phyloP scores from a whole-genome alignment of 352 stramenopile species.

The Phytophthora pluvialis region DNA sequence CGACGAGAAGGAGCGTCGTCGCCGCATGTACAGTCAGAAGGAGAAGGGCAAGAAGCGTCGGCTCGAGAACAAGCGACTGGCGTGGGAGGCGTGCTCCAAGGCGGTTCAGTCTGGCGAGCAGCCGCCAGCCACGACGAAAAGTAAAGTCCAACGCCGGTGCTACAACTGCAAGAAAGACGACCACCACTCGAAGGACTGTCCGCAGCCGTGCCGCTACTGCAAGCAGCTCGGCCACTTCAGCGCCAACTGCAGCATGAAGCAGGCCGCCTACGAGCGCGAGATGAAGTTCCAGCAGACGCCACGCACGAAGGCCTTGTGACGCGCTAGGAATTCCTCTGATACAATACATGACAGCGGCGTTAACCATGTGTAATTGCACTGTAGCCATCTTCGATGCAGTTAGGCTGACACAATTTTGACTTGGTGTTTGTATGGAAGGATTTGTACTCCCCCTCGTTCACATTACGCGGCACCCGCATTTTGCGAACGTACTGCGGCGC shows the following conservation, averaged over 20 bases:
- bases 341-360: not conserved
- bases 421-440: constrained; percentile 27
- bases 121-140: constrained; percentile 30
- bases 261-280: constrained; percentile 53
- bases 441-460: constrained; percentile 14
- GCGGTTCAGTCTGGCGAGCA: constrained; percentile 57
- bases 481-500: constrained; percentile 25
- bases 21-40: constrained; percentile 77
- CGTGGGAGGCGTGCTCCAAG: constrained; percentile 56
- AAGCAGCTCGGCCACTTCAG: constrained; percentile 79
- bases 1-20: constrained; percentile 81
- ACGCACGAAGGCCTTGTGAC: constrained; percentile 72
- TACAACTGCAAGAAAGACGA: constrained; percentile 88
- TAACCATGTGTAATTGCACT: not conserved
- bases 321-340: no score
- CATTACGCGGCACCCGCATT: constrained; percentile 13
- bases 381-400: constrained; percentile 12
- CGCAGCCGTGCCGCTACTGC: constrained; percentile 82
- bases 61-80: constrained; percentile 68
- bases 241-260: constrained; percentile 74
- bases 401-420: constrained; percentile 7
- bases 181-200: constrained; percentile 80
- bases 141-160: constrained; percentile 67
- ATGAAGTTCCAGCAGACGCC: constrained; percentile 58
- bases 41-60: constrained; percentile 77